phyloP scores from a whole-genome alignment of 352 stramenopile species.

The Phytophthora hybrid region DNA sequence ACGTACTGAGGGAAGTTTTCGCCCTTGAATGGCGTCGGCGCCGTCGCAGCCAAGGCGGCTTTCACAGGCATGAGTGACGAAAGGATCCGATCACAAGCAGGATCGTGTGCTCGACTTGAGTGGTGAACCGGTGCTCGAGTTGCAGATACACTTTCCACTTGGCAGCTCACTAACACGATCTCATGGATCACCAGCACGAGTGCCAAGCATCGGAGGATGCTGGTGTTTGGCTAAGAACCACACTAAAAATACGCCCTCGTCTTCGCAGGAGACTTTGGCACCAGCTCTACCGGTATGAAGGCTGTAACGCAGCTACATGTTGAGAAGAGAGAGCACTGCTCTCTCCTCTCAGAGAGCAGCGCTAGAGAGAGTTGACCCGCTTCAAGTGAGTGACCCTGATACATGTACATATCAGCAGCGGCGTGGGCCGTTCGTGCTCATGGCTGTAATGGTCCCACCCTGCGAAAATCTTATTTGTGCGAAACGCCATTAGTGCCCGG shows the following conservation, averaged over 20 bases:
- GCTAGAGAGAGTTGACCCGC: neutral
- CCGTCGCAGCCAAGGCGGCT: conserved; percentile 3
- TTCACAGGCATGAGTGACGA: conserved; percentile 35
- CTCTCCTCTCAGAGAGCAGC: too few relatives aligned
- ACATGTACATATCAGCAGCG: neutral
- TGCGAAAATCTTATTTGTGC: conserved; percentile 20
- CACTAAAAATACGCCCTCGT: conserved; percentile 32
- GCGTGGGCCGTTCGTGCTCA: conserved; percentile 11
- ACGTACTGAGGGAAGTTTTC: conserved; percentile 73
- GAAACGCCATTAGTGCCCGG: conserved; percentile 29
- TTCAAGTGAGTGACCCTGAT: neutral
- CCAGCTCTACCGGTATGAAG: neutral
- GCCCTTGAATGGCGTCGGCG: conserved; percentile 62
- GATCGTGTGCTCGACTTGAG: too few relatives aligned
- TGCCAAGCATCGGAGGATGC: neutral
- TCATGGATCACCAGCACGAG: neutral
- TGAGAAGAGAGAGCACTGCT: neutral
- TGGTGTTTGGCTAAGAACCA: conserved; percentile 3
- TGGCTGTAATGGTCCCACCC: conserved; percentile 32
- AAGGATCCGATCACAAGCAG: too few relatives aligned
- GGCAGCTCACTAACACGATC: neutral
- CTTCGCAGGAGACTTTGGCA: conserved; percentile 6
- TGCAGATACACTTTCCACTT: conserved; percentile 24
- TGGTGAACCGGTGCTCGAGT: neutral
- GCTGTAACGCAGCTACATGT: conserved; percentile 9